Evolutionary conservation across 257 asterid genomes (phyloP).

Genomic region (Handroanthus guayacan): DNA sequence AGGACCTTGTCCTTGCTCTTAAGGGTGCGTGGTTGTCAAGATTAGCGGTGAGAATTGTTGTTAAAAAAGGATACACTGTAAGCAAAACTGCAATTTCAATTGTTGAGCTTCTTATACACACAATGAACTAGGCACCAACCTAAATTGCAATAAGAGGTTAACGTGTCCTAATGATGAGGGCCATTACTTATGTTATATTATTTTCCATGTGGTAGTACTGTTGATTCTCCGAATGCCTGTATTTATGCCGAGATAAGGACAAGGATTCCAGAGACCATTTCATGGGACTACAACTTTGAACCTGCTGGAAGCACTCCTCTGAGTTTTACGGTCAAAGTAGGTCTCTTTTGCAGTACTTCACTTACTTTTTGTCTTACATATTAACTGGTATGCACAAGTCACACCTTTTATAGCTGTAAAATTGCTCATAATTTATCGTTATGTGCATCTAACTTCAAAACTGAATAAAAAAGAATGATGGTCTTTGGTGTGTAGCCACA

Average conservation of each 20-base stretch:
- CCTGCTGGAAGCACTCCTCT: slow-evolving; percentile 89
- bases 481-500: neutral
- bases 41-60: slow-evolving; percentile 17
- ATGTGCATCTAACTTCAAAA: slow-evolving; percentile 1
- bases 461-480: neutral
- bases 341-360: slow-evolving; percentile 20
- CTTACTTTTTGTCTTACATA: neutral
- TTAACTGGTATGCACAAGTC: slow-evolving; percentile 7
- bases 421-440: neutral
- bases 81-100: slow-evolving; percentile 15
- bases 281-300: slow-evolving; percentile 98
- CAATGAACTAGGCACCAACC: neutral
- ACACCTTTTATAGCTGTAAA: slow-evolving; percentile 7
- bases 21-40: slow-evolving; percentile 3
- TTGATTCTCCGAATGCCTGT: slow-evolving; percentile 82
- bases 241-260: slow-evolving; percentile 92
- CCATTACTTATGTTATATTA: slow-evolving; percentile 18
- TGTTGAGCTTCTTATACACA: slow-evolving; percentile 14
- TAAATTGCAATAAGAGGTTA: slow-evolving; percentile 23
- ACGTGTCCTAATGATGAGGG: slow-evolving; percentile 9
- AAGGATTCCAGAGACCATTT: slow-evolving; percentile 92
- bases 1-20: neutral
- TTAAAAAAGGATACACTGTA: neutral
- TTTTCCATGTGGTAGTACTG: slow-evolving; percentile 60
- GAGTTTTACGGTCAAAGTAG: slow-evolving; percentile 92